A percentile compares a stretch with the other conserved stretches of the same genome.
Evolutionary conservation across 108 stramenopile species (phyloP).

Genomic region (Epithemia pelagica): DNA sequence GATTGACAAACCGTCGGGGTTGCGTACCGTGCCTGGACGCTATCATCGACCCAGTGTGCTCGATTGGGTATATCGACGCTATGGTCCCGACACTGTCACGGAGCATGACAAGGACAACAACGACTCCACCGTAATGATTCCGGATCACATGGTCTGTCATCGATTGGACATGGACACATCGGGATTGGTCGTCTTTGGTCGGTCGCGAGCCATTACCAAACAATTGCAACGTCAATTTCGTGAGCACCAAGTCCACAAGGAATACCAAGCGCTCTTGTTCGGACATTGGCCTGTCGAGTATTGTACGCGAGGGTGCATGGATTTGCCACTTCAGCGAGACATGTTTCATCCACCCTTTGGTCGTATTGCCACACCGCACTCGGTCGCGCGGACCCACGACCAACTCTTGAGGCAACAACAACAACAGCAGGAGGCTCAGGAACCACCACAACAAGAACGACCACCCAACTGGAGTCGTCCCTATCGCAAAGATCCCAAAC

Average conservation of each 20-base stretch:
- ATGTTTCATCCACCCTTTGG: slow-evolving; percentile 73
- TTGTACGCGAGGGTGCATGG: slow-evolving; percentile 26
- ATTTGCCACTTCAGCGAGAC: slow-evolving; percentile 78
- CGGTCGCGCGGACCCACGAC: slow-evolving; percentile 47
- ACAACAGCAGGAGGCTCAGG: slow-evolving; percentile 42
- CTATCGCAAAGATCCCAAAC: slow-evolving; percentile 58
- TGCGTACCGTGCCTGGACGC: slow-evolving; percentile 70
- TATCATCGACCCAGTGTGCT: slow-evolving; percentile 45
- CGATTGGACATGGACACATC: slow-evolving; percentile 84
- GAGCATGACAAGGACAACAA: no score
- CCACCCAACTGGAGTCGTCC: slow-evolving; percentile 59
- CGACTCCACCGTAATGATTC: neutral
- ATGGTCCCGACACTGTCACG: slow-evolving; percentile 19
- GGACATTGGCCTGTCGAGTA: slow-evolving; percentile 36
- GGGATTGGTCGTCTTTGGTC: slow-evolving; percentile 68
- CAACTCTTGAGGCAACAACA: slow-evolving; percentile 44
- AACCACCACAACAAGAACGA: slow-evolving; percentile 50
- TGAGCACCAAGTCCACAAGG: slow-evolving; percentile 45
- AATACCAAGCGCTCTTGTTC: slow-evolving; percentile 66
- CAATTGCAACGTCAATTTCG: slow-evolving; percentile 61
- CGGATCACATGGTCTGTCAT: slow-evolving; percentile 63
- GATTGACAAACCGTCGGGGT: slow-evolving; percentile 67
- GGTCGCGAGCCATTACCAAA: slow-evolving; percentile 27
- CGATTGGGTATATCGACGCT: slow-evolving; percentile 43
- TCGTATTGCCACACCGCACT: slow-evolving; percentile 63